These are phyloP conservation scores for Selaginella moellendorffii DNA, from an alignment of 75 land plant species.

Conservation along the genomic window DNA sequence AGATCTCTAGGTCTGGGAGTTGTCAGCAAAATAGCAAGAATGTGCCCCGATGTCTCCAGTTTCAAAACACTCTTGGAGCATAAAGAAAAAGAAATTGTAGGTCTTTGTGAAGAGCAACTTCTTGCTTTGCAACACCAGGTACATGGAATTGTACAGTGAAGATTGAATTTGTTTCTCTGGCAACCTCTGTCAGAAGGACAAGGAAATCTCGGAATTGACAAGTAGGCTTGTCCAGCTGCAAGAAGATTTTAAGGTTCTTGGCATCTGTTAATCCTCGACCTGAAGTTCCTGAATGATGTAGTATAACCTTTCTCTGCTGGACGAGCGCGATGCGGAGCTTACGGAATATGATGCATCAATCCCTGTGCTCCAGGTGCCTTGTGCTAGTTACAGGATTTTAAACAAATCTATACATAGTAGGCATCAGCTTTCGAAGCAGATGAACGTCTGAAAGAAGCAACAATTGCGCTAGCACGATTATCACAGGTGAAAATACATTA, in stretches of 20 bases:
- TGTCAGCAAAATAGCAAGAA: too few relatives aligned
- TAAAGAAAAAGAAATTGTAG: slow-evolving; percentile 13
- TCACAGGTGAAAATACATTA: neutral
- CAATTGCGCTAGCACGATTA: neutral
- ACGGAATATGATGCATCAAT: slow-evolving; percentile 23
- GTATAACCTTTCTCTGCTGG: slow-evolving; percentile 26
- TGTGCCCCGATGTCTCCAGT: neutral
- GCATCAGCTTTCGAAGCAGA: neutral
- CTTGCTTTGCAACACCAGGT: slow-evolving; percentile 5
- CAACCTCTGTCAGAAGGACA: slow-evolving; percentile 3
- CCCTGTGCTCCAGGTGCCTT: slow-evolving; percentile 17
- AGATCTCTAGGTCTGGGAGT: too few relatives aligned
- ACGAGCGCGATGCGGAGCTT: slow-evolving; percentile 25
- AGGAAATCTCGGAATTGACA: neutral
- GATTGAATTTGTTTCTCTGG: neutral
- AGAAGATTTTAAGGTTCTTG: slow-evolving; percentile 29
- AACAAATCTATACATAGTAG: neutral
- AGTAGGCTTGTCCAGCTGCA: slow-evolving; percentile 17
- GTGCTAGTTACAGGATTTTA: neutral
- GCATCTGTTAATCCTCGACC: neutral
- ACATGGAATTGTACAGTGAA: neutral
- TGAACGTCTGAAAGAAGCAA: neutral
- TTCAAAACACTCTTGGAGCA: slow-evolving; percentile 8
- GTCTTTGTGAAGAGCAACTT: slow-evolving; percentile 5
- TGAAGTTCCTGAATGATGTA: neutral